These are phyloP conservation scores for Fraxinus angustifolia DNA, from an alignment of 305 asterid genomes.

Conservation along the genomic window DNA sequence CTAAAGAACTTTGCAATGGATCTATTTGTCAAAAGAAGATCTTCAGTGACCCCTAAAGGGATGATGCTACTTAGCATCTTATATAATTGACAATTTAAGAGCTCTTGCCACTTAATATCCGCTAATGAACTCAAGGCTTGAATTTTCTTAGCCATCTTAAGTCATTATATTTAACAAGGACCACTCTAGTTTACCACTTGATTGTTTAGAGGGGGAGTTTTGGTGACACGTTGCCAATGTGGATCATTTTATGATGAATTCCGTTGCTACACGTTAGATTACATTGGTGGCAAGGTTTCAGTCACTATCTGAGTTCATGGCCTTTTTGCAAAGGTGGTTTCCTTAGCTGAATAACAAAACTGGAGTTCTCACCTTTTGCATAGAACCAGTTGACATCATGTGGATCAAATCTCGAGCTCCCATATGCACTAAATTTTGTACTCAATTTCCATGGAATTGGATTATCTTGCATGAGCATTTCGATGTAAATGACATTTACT, in stretches of 20 bases:
- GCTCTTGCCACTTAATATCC: slow-evolving; percentile 40
- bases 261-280: slow-evolving; percentile 42
- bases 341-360: slow-evolving; percentile 57
- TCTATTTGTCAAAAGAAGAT: slow-evolving; percentile 41
- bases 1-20: slow-evolving; percentile 34
- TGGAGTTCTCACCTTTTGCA: slow-evolving; percentile 64
- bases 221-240: slow-evolving; percentile 28
- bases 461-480: slow-evolving; percentile 51
- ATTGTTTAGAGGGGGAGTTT: slow-evolving; percentile 46
- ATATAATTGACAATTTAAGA: slow-evolving; percentile 34
- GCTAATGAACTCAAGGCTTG: slow-evolving; percentile 36
- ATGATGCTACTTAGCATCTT: slow-evolving; percentile 37
- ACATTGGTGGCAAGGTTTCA: slow-evolving; percentile 39
- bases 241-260: slow-evolving; percentile 30
- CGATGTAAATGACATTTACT: slow-evolving; percentile 52
- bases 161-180: slow-evolving; percentile 38
- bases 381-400: slow-evolving; percentile 61
- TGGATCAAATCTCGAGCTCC: slow-evolving; percentile 48
- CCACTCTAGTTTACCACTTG: slow-evolving; percentile 40
- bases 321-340: slow-evolving; percentile 51
- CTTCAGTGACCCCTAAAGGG: slow-evolving; percentile 35
- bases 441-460: slow-evolving; percentile 42
- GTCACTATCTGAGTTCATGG: slow-evolving; percentile 52
- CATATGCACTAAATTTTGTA: slow-evolving; percentile 42
- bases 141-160: slow-evolving; percentile 29